Conservation (phyloP, 345 rosid species). For the Syzygium grande region DNA sequence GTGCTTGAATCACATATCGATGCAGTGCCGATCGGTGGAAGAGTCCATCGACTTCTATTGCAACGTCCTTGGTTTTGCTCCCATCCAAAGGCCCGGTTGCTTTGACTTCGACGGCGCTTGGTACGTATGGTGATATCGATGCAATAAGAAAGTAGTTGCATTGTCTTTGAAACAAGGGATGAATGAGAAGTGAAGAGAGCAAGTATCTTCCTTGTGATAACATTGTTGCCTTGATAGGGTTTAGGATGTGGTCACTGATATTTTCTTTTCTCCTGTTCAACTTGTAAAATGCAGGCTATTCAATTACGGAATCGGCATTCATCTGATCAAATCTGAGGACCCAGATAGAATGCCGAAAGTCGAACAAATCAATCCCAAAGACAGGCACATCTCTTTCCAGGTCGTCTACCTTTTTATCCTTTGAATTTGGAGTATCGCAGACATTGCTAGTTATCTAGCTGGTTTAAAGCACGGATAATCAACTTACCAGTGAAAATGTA, state of each 20-base stretch:
- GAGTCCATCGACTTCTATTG: constrained; percentile 58
- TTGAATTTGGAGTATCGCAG: background rate
- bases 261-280: background rate
- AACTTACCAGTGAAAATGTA: background rate
- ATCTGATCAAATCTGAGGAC: constrained; percentile 47
- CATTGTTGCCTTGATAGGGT: background rate
- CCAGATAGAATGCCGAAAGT: constrained; percentile 38
- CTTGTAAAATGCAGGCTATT: constrained; percentile 37
- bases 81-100: constrained; percentile 50
- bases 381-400: constrained; percentile 75
- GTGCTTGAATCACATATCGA: constrained; percentile 68
- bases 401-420: constrained; percentile 1
- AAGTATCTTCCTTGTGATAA: background rate
- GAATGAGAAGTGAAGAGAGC: background rate
- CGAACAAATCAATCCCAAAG: constrained; percentile 48
- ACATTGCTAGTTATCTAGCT: background rate
- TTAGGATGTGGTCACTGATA: background rate
- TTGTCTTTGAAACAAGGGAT: background rate
- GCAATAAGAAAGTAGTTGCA: background rate
- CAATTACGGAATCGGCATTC: constrained; percentile 61
- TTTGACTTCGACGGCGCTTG: constrained; percentile 73
- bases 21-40: constrained; percentile 54
- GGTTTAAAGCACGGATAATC: background rate
- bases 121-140: constrained; percentile 8
- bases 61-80: constrained; percentile 60